phyloP scores from a whole-genome alignment of 805 yeast species.

The Brettanomyces sp. region DNA sequence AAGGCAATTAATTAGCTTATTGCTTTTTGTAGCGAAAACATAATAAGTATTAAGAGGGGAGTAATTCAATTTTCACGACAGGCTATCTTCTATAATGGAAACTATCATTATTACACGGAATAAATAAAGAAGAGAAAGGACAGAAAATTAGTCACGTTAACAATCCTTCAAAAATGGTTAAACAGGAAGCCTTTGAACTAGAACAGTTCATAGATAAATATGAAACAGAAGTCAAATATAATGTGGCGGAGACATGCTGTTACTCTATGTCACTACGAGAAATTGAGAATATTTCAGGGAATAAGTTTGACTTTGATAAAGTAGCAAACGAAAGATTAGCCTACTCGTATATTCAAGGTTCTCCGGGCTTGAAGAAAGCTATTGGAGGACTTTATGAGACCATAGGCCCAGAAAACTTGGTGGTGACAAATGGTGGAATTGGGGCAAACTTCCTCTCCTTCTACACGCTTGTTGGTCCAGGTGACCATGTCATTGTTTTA shows the following conservation, averaged over 20 bases:
- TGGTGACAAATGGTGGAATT: slow-evolving; percentile 47
- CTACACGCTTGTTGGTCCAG: slow-evolving; percentile 33
- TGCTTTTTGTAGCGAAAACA: too few relatives aligned
- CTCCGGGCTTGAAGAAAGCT: slow-evolving; percentile 27
- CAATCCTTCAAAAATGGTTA: slow-evolving; percentile 25
- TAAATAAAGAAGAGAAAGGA: too few relatives aligned
- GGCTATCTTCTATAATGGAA: too few relatives aligned
- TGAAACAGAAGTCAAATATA: slow-evolving; percentile 31
- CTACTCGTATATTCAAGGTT: slow-evolving; percentile 40
- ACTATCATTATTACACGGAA: too few relatives aligned
- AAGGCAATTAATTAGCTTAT: too few relatives aligned
- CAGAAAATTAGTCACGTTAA: too few relatives aligned
- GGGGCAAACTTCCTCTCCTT: slow-evolving; percentile 42
- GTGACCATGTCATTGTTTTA: slow-evolving; percentile 39
- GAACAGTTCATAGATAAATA: slow-evolving; percentile 46
- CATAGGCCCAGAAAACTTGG: slow-evolving; percentile 27
- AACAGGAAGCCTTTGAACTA: slow-evolving; percentile 37
- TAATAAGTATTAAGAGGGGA: too few relatives aligned
- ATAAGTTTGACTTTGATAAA: slow-evolving; percentile 15
- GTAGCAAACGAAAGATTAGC: slow-evolving; percentile 24
- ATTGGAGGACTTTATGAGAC: slow-evolving; percentile 30
- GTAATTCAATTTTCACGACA: too few relatives aligned
- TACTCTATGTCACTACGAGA: slow-evolving; percentile 34
- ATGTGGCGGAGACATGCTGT: slow-evolving; percentile 46
- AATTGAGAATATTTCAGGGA: slow-evolving; percentile 23